These are phyloP conservation scores for Trametes punicea DNA, from an alignment of 768 basidiomycete species.

Conservation along the genomic window DNA sequence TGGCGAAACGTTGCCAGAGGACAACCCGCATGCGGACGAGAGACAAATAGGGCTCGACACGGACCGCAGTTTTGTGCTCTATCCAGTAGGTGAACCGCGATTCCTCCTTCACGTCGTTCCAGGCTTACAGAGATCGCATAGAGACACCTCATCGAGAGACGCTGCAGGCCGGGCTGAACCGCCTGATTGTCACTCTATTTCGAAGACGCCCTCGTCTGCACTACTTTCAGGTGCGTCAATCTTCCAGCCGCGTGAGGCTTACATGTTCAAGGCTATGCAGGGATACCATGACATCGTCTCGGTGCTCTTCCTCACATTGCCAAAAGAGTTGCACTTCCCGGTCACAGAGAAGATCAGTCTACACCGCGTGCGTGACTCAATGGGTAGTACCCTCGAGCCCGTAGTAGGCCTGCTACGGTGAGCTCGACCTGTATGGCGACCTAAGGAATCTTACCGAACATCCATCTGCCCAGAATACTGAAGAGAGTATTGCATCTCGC, in stretches of 20 bases:
- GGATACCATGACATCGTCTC: slow-evolving; percentile 93
- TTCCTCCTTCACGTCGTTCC: neutral
- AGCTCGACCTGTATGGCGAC: neutral
- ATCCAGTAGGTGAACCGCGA: slow-evolving; percentile 71
- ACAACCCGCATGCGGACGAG: slow-evolving; percentile 63
- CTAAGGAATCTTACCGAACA: neutral
- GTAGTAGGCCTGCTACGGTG: slow-evolving; percentile 78
- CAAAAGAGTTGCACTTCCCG: slow-evolving; percentile 50
- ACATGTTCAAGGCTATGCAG: slow-evolving; percentile 34
- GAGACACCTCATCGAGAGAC: slow-evolving; percentile 40
- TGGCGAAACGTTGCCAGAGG: neutral
- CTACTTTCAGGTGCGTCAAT: slow-evolving; percentile 74
- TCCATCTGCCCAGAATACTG: slow-evolving; percentile 49
- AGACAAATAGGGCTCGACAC: slow-evolving; percentile 87
- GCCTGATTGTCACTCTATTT: slow-evolving; percentile 72
- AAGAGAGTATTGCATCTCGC: slow-evolving; percentile 68
- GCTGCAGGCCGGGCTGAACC: slow-evolving; percentile 65
- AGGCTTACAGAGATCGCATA: slow-evolving; percentile 18
- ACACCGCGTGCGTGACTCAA: slow-evolving; percentile 80
- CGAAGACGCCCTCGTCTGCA: slow-evolving; percentile 66
- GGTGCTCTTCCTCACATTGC: slow-evolving; percentile 75
- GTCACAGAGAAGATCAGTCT: slow-evolving; percentile 74
- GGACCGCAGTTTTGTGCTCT: slow-evolving; percentile 89
- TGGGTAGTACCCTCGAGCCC: slow-evolving; percentile 82
- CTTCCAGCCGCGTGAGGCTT: neutral